Evolutionary conservation across 2,329 filamentous ascomycete species (phyloP).

Genomic region (Zymoseptoria crescenta): DNA sequence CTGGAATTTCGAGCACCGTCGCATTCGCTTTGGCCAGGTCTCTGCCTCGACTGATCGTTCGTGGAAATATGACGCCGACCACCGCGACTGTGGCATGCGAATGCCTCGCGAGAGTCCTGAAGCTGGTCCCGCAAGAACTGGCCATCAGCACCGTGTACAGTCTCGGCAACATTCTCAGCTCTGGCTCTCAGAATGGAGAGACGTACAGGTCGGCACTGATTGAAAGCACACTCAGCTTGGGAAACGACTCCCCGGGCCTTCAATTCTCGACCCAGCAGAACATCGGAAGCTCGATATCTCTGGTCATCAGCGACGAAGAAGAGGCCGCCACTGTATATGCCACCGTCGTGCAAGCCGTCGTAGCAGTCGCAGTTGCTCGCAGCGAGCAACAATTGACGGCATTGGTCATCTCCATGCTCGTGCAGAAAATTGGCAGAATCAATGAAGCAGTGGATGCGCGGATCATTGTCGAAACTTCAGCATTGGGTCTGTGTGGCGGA

Average conservation of each 20-base stretch:
- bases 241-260: constrained; percentile 1
- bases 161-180: constrained; percentile 88
- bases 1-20: constrained; percentile 63
- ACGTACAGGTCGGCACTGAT: constrained; percentile 38
- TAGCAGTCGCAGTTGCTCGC: constrained; percentile 74
- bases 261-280: constrained; percentile 21
- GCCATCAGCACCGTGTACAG: constrained; percentile 94
- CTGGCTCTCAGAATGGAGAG: constrained; percentile 50
- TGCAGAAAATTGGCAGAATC: constrained; percentile 90
- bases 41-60: constrained; percentile 80
- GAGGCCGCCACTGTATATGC: constrained; percentile 70
- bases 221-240: constrained; percentile 37
- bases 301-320: constrained; percentile 67
- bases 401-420: constrained; percentile 84
- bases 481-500: constrained; percentile 67
- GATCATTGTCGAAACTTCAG: constrained; percentile 75
- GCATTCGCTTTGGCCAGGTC: constrained; percentile 70
- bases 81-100: constrained; percentile 73
- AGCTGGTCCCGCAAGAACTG: constrained; percentile 78
- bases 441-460: constrained; percentile 71
- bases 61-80: constrained; percentile 61
- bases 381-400: constrained; percentile 88
- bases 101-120: constrained; percentile 73
- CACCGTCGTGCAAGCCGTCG: constrained; percentile 91
- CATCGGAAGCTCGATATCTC: constrained; percentile 66